Base-by-base conservation (phyloP, 345 rosid species). In the Pugionium cornutum region DNA sequence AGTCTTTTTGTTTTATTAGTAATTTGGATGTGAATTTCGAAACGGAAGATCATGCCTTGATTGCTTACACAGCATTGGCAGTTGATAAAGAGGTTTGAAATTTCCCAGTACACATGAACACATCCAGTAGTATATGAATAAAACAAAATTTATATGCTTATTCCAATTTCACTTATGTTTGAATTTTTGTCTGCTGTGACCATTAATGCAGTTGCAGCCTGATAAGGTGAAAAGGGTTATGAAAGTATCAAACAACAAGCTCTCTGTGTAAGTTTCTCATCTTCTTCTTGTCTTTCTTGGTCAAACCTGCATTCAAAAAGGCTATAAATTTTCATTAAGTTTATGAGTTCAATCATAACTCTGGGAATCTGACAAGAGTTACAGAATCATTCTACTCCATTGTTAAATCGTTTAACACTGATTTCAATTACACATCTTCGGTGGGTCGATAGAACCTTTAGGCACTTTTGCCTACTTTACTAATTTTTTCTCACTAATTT, bases 61-160 rank as follows among this genome's bases (percentile, higher is more conserved):
- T 94, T n/a, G 84, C 72, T 46, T 77, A 74, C 61, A 75, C 88
- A 39, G 68, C 99, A 50, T 73, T 94, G 54, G 86, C 80, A 47
- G 95, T 90, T 60, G 99, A 94, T 83, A 82, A 88, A 76, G 99
- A 90, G 97, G 96, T 94, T 66, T 37, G 18, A 5, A 30, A 10
- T 29, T 28, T 10, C 8, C 7, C 35, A 10, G 3, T 49, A 46
- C 44, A 26, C 18, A 18, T 18, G 18, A 18, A 46, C n/a, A n/a
- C n/a, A n/a, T 27, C 1, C 26, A 18, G 18, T 18, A 18, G 18
- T 18, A 18, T 18, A 18, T 18, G 18, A 18, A 0, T 18, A 18
- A 18, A 18, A 18, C 18, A 18, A 18, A 18, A 18, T 0, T 18
- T 18, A 18, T 18, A 18, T 18, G 18, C 18, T 18, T 18, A 18